phyloP scores from a whole-genome alignment of 176 grass and related monocot genomes.

The Oropetium thomaeum region DNA sequence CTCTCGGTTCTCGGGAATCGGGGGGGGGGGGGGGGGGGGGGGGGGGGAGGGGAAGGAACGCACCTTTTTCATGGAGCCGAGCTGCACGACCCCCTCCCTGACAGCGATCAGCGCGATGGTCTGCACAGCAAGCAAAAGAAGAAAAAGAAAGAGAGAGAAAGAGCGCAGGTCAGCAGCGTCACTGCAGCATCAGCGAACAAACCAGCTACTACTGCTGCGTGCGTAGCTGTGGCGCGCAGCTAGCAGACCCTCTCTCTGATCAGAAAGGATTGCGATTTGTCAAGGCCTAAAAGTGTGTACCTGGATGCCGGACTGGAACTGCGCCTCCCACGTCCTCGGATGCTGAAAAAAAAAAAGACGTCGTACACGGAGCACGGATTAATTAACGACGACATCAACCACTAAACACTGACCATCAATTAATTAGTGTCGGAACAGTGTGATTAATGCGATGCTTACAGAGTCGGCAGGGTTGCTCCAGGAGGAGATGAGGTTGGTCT shows the following conservation, averaged over 20 bases:
- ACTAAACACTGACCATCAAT: not conserved
- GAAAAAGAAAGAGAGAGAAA: not conserved
- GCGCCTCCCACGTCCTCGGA: conserved; percentile 98
- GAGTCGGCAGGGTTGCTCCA: conserved; percentile 93
- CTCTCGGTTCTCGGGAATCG: conserved; percentile 22
- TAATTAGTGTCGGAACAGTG: not conserved
- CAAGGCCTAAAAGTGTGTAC: conserved; percentile 48
- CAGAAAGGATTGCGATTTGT: conserved; percentile 46
- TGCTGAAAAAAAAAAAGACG: conserved; percentile 39
- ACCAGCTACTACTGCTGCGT: not conserved
- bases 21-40: too few relatives aligned
- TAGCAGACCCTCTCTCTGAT: conserved; percentile 29
- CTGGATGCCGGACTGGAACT: conserved; percentile 91
- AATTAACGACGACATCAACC: not conserved
- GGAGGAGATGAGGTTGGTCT: conserved; percentile 64
- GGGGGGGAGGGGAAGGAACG: not conserved
- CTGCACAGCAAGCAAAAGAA: conserved; percentile 38
- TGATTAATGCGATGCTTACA: conserved; percentile 41
- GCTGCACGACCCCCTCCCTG: conserved; percentile 95
- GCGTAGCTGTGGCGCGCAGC: not conserved
- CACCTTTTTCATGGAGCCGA: conserved; percentile 94
- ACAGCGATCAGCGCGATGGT: conserved; percentile 93
- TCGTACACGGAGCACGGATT: not conserved
- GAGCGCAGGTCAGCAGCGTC: conserved; percentile 2
- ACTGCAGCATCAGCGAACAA: not conserved